These are phyloP conservation scores for Fraxinus velutina DNA, from an alignment of 305 asterid genomes.

Conservation along the genomic window DNA sequence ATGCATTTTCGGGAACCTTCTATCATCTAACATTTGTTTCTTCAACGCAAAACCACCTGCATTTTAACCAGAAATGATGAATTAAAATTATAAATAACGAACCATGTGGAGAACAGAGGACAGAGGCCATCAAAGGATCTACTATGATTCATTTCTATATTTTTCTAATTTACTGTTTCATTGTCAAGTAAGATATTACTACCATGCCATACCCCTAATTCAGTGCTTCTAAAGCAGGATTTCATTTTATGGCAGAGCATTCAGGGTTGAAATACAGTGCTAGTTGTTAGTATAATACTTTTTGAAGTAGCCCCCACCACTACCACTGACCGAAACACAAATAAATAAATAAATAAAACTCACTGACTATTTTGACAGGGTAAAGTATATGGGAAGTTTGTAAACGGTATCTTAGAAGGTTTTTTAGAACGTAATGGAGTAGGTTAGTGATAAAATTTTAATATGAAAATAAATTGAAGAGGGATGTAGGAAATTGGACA, in stretches of 20 bases:
- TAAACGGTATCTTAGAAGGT: not conserved
- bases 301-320: not conserved
- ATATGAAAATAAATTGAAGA: not conserved
- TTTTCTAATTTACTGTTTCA: not conserved
- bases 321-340: not conserved
- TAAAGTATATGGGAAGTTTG: not conserved
- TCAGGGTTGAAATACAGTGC: not conserved
- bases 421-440: not conserved
- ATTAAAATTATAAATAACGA: not conserved
- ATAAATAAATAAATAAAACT: not conserved
- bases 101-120: not conserved
- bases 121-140: not conserved
- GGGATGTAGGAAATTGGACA: not conserved
- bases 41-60: constrained; percentile 90
- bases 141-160: not conserved
- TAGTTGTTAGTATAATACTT: not conserved
- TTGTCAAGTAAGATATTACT: not conserved
- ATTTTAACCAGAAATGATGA: constrained; percentile 14
- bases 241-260: not conserved
- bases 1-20: constrained; percentile 92
- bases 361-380: not conserved
- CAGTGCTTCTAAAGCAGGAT: not conserved
- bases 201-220: not conserved
- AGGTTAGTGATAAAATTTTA: not conserved
- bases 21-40: constrained; percentile 80